phyloP scores from a whole-genome alignment of 306 rosid species.

The Lupinus albus region DNA sequence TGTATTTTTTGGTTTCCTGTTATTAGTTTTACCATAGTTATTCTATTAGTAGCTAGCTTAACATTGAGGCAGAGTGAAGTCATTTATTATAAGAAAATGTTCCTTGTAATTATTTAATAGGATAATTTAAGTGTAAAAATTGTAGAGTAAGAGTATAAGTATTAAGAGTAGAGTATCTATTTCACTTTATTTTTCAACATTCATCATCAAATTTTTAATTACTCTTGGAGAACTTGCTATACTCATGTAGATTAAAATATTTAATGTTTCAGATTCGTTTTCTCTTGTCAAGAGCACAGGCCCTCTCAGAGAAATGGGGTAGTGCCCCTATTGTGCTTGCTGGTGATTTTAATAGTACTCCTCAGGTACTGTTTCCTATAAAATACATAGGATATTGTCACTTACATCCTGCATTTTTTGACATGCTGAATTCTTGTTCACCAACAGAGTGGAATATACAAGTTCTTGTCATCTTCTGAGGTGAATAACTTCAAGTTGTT shows the following conservation, averaged over 20 bases:
- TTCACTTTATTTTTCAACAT: constrained; percentile 22
- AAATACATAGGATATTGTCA: constrained; percentile 26
- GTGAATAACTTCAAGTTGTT: constrained; percentile 51
- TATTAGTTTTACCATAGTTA: constrained; percentile 1
- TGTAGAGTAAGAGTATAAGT: not conserved
- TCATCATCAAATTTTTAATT: not conserved
- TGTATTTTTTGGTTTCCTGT: constrained; percentile 2
- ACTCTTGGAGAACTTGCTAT: constrained; percentile 17
- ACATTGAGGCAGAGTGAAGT: constrained; percentile 5
- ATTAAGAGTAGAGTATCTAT: constrained; percentile 2
- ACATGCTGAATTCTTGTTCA: constrained; percentile 30
- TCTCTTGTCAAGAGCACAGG: constrained; percentile 68
- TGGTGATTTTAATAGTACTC: constrained; percentile 86
- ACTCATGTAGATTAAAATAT: constrained; percentile 17
- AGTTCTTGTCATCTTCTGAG: constrained; percentile 79
- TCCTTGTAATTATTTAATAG: too few relatives aligned
- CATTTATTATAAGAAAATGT: too few relatives aligned
- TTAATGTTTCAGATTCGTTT: constrained; percentile 63
- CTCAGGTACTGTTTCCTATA: constrained; percentile 60
- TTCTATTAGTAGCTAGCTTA: constrained; percentile 10
- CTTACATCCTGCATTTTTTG: constrained; percentile 13
- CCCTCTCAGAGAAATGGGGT: constrained; percentile 78
- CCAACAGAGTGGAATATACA: constrained; percentile 90
- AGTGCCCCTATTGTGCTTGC: constrained; percentile 76
- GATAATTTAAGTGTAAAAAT: not conserved